A percentile compares a stretch with the other conserved stretches of the same genome.
These are phyloP conservation scores for Trichoderma koningii DNA, from an alignment of 2,329 filamentous ascomycete genomes.

Conservation along the genomic window DNA sequence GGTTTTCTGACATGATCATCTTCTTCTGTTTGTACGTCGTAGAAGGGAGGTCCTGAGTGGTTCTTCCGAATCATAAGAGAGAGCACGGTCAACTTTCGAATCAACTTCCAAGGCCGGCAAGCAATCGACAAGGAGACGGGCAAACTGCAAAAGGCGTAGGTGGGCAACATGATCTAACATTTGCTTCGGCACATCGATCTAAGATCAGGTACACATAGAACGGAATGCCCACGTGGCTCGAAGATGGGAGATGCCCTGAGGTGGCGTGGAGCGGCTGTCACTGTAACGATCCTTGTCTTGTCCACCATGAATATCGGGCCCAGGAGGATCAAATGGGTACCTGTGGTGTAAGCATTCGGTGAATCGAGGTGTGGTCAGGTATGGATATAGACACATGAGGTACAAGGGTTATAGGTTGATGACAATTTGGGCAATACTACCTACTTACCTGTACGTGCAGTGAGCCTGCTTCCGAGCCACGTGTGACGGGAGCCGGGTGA, in stretches of 20 bases:
- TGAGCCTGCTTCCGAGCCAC: background rate
- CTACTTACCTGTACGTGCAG: too few species aligned
- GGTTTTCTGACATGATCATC: background rate
- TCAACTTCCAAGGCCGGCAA: constrained; percentile 23
- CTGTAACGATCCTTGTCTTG: too few species aligned
- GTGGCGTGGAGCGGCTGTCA: background rate
- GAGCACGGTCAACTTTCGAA: constrained; percentile 20
- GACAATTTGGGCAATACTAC: too few species aligned
- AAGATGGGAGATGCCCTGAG: background rate
- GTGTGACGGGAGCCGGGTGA: background rate
- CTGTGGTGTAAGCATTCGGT: background rate
- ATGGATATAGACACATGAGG: too few species aligned
- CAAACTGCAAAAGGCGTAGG: constrained; percentile 15
- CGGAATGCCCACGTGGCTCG: background rate
- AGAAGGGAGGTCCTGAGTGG: constrained; percentile 33
- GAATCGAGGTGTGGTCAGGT: background rate
- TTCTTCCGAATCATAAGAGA: constrained; percentile 29
- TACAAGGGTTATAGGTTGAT: too few species aligned
- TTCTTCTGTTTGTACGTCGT: background rate
- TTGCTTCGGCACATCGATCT: background rate
- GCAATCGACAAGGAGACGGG: constrained; percentile 19
- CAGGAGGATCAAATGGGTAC: background rate
- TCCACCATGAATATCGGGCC: too few species aligned
- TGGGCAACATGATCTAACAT: background rate
- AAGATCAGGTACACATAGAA: background rate